phyloP scores from a whole-genome alignment of 306 rosid genomes.

The Vicia villosa region DNA sequence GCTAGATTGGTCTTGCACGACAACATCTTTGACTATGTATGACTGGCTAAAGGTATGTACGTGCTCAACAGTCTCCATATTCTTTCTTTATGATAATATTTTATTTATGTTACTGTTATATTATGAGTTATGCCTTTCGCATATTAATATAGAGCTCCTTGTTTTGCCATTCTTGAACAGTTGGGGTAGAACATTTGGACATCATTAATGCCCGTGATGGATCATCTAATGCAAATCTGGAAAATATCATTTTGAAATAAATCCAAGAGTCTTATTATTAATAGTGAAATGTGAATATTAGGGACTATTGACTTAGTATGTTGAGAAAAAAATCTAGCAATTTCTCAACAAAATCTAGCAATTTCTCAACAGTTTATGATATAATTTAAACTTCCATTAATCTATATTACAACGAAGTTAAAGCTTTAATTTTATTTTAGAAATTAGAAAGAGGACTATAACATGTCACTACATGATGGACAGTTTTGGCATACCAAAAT shows the following conservation, averaged over 20 bases:
- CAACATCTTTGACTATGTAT: slow-evolving; percentile 90
- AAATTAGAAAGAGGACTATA: slow-evolving; percentile 16
- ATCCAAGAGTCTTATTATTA: neutral
- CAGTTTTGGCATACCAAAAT: slow-evolving; percentile 15
- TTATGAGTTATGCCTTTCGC: slow-evolving; percentile 17
- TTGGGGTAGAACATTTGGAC: slow-evolving; percentile 25
- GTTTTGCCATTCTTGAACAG: slow-evolving; percentile 10
- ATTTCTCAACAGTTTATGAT: slow-evolving; percentile 10
- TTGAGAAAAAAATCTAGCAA: neutral
- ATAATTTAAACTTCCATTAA: neutral
- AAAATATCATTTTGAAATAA: slow-evolving; percentile 15
- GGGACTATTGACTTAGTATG: neutral
- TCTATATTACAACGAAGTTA: neutral
- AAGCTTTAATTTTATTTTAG: slow-evolving; percentile 2
- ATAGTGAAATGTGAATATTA: neutral
- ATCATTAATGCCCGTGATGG: neutral
- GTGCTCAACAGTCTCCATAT: slow-evolving; percentile 33
- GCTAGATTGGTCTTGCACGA: slow-evolving; percentile 95
- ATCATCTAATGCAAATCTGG: slow-evolving; percentile 9
- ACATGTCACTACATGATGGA: slow-evolving; percentile 7
- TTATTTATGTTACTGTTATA: slow-evolving; percentile 17
- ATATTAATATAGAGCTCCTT: slow-evolving; percentile 16
- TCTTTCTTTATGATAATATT: slow-evolving; percentile 15
- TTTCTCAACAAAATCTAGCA: neutral
- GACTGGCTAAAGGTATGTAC: slow-evolving; percentile 85